Evolutionary conservation across 1,139 yeast species (phyloP), one percentile per base, ranked within the genome.

Genomic region (Pichia sorboxylosa): DNA sequence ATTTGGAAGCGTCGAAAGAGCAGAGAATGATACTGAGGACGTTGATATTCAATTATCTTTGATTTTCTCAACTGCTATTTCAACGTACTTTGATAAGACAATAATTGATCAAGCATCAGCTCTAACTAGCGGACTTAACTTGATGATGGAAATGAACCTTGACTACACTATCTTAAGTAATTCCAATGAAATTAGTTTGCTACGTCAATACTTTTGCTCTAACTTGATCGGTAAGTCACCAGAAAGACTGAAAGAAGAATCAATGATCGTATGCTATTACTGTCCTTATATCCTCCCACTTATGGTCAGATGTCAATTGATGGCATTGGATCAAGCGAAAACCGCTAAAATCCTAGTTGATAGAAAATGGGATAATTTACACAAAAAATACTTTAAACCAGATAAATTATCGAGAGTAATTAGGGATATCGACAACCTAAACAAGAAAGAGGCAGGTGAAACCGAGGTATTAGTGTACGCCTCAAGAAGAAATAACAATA

Each of bases 181-280:
- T 17, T 24, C 25, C 4, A 17, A 30, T 25, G 24, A 30, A 20
- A 25, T 30, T 20, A 14, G 19, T 2, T 19, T 30, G 25, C 6
- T 30, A 6, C 24, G 21, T 15, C 32, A 30, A 13, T 21, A 22
- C 10, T 4, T 20, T 14, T 22, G 17, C n/a, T 15, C 26, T 10
- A 15, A 16, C 16, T 14, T 7, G 6, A 19, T 13, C 20, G 28
- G 25, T 26, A 13, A 13, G 10, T 9, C 28, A 18, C n/a, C 2
- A 14, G 25, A 30, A 11, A 25, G 8, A 10, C 4, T 30, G 8
- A 4, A 25, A 3, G 32, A 30, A 25, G 19, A 30, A 26, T 28
- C 28, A 6, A 28, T 25, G 26, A 30, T 30, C n/a, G 32, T 26
- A 25, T 28, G 32, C 9, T 30, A 19, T 15, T 24, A 24, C 11